These are phyloP conservation scores for Jackrogersella minutella DNA, from an alignment of 495 filamentous ascomycete species.

Conservation along the genomic window DNA sequence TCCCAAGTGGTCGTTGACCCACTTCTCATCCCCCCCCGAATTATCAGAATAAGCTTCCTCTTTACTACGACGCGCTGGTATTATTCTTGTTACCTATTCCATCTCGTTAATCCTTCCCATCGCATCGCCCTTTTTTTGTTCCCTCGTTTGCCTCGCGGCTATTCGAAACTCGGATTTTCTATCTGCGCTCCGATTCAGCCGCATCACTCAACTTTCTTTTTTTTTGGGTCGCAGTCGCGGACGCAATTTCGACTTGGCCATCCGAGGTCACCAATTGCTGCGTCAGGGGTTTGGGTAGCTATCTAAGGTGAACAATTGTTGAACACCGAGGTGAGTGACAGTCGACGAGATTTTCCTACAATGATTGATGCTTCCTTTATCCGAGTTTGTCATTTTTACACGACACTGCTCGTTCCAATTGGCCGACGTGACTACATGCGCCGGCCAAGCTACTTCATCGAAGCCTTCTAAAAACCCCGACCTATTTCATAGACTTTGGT, in stretches of 20 bases:
- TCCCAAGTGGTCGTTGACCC: constrained; percentile 26
- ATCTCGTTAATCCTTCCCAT: background rate
- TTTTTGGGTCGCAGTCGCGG: constrained; percentile 26
- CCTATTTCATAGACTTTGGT: background rate
- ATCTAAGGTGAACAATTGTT: constrained; percentile 25
- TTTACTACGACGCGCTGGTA: constrained; percentile 26
- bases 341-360: background rate
- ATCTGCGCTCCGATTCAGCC: constrained; percentile 26
- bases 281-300: constrained; percentile 42
- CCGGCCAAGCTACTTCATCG: background rate
- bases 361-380: background rate
- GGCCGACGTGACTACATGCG: constrained; percentile 7
- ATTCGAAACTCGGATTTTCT: background rate
- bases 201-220: constrained; percentile 18
- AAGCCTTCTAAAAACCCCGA: background rate
- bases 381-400: background rate
- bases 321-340: constrained; percentile 33
- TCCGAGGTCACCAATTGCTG: constrained; percentile 37
- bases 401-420: constrained; percentile 19
- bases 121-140: constrained; percentile 11
- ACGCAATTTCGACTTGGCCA: constrained; percentile 28
- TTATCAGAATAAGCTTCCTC: constrained; percentile 35
- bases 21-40: constrained; percentile 38
- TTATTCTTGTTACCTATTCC: constrained; percentile 9
- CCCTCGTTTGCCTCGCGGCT: constrained; percentile 2